These are phyloP conservation scores for Aspergillus ellipticus DNA, from an alignment of 495 filamentous ascomycete species.

Conservation along the genomic window DNA sequence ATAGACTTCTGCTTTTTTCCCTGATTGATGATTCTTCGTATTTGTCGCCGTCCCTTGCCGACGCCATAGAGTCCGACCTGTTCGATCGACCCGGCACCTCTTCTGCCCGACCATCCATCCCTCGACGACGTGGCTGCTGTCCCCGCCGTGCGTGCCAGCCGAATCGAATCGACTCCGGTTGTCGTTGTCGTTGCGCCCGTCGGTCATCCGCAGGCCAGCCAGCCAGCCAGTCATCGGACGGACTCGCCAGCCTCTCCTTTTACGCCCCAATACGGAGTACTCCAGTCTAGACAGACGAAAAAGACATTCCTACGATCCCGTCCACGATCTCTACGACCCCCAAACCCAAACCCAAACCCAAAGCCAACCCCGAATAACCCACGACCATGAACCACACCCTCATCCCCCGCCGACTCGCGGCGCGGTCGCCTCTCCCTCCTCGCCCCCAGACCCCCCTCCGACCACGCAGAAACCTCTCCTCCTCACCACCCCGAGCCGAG, in stretches of 20 bases:
- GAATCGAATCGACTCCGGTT: too few species aligned
- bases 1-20: neutral
- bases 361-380: neutral
- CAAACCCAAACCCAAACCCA: too few species aligned
- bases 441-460: conserved; percentile 20
- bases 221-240: too few species aligned
- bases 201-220: neutral
- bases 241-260: neutral
- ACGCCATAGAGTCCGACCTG: too few species aligned
- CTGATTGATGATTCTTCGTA: too few species aligned
- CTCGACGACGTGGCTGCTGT: neutral
- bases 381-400: conserved; percentile 17
- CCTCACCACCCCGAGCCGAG: conserved; percentile 9
- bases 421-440: conserved; percentile 10
- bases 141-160: too few species aligned
- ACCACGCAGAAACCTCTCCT: conserved; percentile 28
- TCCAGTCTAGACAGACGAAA: too few species aligned
- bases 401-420: conserved; percentile 17
- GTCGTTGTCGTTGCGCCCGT: neutral
- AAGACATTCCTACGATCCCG: too few species aligned
- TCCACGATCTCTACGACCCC: too few species aligned
- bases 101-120: too few species aligned
- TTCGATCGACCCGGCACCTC: too few species aligned
- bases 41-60: neutral
- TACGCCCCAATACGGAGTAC: too few species aligned